Percentiles rank a stretch among this genome's conserved stretches.
These are phyloP conservation scores for Plectosphaerella cucumerina DNA, from an alignment of 2,329 filamentous ascomycete species.

Conservation along the genomic window DNA sequence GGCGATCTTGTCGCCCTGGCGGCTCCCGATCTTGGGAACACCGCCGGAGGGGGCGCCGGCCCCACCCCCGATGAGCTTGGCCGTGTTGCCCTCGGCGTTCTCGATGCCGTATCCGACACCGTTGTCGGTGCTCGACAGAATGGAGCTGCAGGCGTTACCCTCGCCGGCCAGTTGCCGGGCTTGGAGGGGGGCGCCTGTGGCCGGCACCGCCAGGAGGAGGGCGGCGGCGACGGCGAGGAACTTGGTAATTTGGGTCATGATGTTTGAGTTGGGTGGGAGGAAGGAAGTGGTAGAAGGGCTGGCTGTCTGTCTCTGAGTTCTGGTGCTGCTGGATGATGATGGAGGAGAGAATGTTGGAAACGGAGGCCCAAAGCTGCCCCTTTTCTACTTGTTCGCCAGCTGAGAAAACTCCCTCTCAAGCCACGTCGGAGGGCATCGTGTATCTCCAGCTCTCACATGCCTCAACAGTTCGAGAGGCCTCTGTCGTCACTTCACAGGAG, in stretches of 20 bases:
- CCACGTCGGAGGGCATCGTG: no score
- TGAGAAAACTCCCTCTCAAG: no score
- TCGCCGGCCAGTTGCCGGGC: slow-evolving; percentile 9
- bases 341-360: no score
- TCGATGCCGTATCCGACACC: slow-evolving; percentile 8
- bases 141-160: slow-evolving; percentile 4
- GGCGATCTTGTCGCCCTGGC: slow-evolving; percentile 9
- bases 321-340: no score
- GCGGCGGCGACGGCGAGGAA: background rate
- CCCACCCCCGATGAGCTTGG: background rate
- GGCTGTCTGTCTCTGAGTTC: no score
- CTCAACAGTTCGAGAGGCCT: no score
- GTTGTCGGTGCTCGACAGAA: slow-evolving; percentile 9
- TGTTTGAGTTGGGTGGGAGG: background rate
- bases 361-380: no score
- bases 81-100: slow-evolving; percentile 7
- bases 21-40: background rate
- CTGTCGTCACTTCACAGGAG: no score
- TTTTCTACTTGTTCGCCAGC: no score
- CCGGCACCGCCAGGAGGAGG: background rate
- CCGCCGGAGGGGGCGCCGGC: background rate
- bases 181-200: background rate
- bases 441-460: no score
- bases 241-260: background rate
- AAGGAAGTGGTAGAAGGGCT: background rate